Conservation (phyloP, 371 early-diverging fungal species). For the Actinomortierella wolfii region DNA sequence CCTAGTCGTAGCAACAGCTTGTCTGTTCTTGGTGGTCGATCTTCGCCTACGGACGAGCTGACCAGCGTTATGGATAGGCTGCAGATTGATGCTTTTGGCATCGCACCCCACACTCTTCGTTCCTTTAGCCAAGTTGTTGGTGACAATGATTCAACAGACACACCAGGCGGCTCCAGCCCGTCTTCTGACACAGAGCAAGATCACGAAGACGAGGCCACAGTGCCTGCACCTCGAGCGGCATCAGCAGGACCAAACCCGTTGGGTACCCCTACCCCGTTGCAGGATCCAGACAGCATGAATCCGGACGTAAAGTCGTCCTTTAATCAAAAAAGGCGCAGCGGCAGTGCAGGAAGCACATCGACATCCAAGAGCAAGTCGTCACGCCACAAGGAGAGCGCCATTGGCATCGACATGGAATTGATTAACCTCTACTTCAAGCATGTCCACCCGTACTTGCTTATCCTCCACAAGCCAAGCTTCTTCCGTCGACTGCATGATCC, state of each 20-base stretch:
- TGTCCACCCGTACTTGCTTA: constrained; percentile 60
- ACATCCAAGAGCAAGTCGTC: too few relatives aligned
- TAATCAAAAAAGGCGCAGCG: too few relatives aligned
- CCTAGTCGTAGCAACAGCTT: too few relatives aligned
- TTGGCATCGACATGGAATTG: constrained; percentile 34
- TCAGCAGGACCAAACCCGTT: constrained; percentile 4
- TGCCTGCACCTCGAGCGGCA: not conserved
- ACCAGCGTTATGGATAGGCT: constrained; percentile 38
- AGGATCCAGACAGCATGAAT: too few relatives aligned
- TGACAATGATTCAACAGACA: constrained; percentile 35
- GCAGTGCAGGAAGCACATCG: too few relatives aligned
- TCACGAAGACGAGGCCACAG: too few relatives aligned
- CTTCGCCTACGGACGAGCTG: constrained; percentile 31
- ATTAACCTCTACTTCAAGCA: constrained; percentile 57
- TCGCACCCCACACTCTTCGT: constrained; percentile 45
- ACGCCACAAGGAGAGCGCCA: too few relatives aligned
- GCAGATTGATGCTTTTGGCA: constrained; percentile 47
- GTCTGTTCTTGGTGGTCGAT: not conserved
- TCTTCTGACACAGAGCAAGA: constrained; percentile 13
- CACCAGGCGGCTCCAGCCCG: constrained; percentile 9
- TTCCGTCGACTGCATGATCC: constrained; percentile 53
- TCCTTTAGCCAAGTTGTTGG: constrained; percentile 45
- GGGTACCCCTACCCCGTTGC: not conserved
- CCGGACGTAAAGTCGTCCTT: too few relatives aligned
- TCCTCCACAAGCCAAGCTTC: constrained; percentile 60